A percentile compares a stretch with the other conserved stretches of the same genome.
Evolutionary conservation across 352 stramenopile genomes (phyloP).

Genomic region (Aphanomyces stellatus): DNA sequence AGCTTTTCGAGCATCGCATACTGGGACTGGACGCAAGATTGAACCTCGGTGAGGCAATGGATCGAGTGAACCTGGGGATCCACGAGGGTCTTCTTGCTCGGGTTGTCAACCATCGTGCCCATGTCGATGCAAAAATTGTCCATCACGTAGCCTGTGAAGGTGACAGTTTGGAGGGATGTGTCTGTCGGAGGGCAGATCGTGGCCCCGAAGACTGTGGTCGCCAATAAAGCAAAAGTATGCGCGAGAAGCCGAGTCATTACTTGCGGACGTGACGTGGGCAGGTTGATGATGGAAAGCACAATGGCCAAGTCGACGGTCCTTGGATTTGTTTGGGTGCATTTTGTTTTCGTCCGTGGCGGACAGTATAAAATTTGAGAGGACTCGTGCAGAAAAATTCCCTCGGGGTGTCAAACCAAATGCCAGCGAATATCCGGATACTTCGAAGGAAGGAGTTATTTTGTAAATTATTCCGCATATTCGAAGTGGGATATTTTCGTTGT

Average conservation of each 20-base stretch:
- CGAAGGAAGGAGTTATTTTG: too few species aligned
- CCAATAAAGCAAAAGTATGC: neutral
- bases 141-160: constrained; percentile 27
- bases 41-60: constrained; percentile 28
- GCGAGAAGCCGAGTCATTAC: neutral
- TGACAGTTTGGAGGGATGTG: constrained; percentile 18
- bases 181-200: neutral
- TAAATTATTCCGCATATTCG: too few species aligned
- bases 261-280: neutral
- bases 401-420: too few species aligned
- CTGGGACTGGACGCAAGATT: constrained; percentile 16
- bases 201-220: neutral
- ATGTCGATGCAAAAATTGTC: constrained; percentile 30
- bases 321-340: neutral
- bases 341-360: neutral
- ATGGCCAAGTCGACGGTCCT: neutral
- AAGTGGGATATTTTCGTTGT: too few species aligned
- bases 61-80: constrained; percentile 24
- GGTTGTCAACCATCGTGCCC: constrained; percentile 24
- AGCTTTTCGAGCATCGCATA: constrained; percentile 25
- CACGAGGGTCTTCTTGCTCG: constrained; percentile 18
- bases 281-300: neutral
- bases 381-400: too few species aligned
- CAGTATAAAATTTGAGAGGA: neutral
- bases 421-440: too few species aligned